Percentiles rank a stretch among this genome's conserved stretches.
Conservation (phyloP, 306 rosid genomes). For the Vigna trinervia region DNA sequence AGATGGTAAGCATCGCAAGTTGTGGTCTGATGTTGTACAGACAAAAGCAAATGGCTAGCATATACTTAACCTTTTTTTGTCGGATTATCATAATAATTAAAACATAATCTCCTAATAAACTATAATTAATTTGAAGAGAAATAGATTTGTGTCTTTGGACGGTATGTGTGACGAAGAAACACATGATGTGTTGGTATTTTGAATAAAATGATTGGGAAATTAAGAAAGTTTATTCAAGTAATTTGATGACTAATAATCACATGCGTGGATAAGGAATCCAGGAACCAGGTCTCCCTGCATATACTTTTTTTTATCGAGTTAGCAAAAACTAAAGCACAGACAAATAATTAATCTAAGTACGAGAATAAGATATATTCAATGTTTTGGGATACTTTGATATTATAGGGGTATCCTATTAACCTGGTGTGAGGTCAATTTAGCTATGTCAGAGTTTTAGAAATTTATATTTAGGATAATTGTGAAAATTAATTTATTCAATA, state of each 20-base stretch:
- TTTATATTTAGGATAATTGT: too few species aligned
- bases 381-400: background rate
- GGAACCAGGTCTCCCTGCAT: slow-evolving; percentile 31
- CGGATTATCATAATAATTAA: background rate
- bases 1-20: too few species aligned
- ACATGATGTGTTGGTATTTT: slow-evolving; percentile 28
- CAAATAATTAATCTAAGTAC: background rate
- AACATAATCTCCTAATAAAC: background rate
- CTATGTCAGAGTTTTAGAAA: background rate
- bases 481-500: too few species aligned
- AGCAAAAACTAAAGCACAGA: background rate
- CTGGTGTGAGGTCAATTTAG: background rate
- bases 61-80: background rate
- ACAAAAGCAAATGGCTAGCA: background rate
- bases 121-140: slow-evolving; percentile 25
- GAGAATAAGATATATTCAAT: background rate
- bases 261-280: slow-evolving; percentile 35
- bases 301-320: background rate
- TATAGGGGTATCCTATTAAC: background rate
- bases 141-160: slow-evolving; percentile 39
- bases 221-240: slow-evolving; percentile 28
- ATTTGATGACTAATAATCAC: slow-evolving; percentile 33
- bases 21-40: background rate
- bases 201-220: slow-evolving; percentile 22
- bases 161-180: slow-evolving; percentile 34